Evolutionary conservation across 2,329 filamentous ascomycete genomes (phyloP).

Genomic region (Aspergillus phoenicis): DNA sequence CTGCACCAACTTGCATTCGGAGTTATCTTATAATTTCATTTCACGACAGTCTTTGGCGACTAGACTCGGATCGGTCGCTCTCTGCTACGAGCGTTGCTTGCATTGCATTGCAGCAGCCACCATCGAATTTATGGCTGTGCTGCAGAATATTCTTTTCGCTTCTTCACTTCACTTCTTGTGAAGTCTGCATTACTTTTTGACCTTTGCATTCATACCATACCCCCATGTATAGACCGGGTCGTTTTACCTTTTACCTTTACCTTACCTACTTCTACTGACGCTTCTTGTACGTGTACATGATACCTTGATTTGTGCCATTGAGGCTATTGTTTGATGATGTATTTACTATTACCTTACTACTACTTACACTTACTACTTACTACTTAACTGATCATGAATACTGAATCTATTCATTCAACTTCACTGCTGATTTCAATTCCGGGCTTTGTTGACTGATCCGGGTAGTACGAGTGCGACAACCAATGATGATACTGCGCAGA

Average conservation of each 20-base stretch:
- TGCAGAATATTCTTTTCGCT: constrained; percentile 13
- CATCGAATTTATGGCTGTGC: constrained; percentile 14
- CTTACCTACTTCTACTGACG: constrained; percentile 6
- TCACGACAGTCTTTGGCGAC: constrained; percentile 15
- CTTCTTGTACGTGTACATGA: constrained; percentile 39
- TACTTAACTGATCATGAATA: not conserved
- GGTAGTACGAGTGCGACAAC: too few species aligned
- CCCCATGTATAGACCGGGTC: constrained; percentile 33
- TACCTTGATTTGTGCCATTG: constrained; percentile 29
- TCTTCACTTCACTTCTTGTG: constrained; percentile 18
- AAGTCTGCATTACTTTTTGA: constrained; percentile 15
- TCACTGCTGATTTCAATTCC: too few species aligned
- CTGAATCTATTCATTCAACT: too few species aligned
- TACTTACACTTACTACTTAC: not conserved
- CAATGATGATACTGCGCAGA: too few species aligned
- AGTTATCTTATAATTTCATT: constrained; percentile 21
- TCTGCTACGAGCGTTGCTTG: constrained; percentile 22
- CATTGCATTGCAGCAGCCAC: constrained; percentile 13
- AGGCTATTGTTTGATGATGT: constrained; percentile 11
- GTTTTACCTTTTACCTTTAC: not conserved
- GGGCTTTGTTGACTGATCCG: too few species aligned
- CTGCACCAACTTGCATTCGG: constrained; percentile 18
- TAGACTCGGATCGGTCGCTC: constrained; percentile 2
- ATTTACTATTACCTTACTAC: constrained; percentile 11
- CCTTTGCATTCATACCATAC: constrained; percentile 28